These are phyloP conservation scores for Flaveria linearis DNA, from an alignment of 129 eudicot genomes.

Conservation along the genomic window DNA sequence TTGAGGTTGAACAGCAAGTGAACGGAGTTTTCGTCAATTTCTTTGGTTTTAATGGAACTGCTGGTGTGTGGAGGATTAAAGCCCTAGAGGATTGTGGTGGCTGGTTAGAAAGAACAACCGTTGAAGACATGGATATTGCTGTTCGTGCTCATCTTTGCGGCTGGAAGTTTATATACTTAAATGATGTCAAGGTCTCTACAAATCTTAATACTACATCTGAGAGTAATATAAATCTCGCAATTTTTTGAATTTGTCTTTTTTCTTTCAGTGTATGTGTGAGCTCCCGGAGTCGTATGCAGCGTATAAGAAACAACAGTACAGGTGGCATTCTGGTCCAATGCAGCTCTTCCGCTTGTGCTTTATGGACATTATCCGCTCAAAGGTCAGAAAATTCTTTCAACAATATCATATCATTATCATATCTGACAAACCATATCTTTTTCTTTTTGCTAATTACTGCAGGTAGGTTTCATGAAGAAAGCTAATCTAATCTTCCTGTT, in stretches of 20 bases:
- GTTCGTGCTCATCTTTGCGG: slow-evolving; percentile 92
- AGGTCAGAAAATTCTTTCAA: slow-evolving; percentile 41
- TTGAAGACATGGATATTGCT: slow-evolving; percentile 93
- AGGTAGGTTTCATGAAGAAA: slow-evolving; percentile 75
- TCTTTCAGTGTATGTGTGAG: slow-evolving; percentile 76
- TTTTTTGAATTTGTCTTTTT: slow-evolving; percentile 1
- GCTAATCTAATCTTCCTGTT: slow-evolving; percentile 75
- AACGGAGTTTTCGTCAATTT: slow-evolving; percentile 84
- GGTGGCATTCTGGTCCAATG: slow-evolving; percentile 94
- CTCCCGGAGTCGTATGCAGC: slow-evolving; percentile 88
- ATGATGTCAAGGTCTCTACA: slow-evolving; percentile 70
- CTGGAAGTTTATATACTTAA: slow-evolving; percentile 82
- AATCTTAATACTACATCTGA: not conserved
- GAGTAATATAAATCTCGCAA: not conserved
- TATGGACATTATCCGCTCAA: slow-evolving; percentile 57
- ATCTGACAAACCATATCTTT: not conserved
- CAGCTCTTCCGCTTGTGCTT: slow-evolving; percentile 72
- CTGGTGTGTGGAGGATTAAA: slow-evolving; percentile 95
- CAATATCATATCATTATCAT: not conserved
- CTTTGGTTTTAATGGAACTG: slow-evolving; percentile 90
- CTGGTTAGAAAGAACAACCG: slow-evolving; percentile 90
- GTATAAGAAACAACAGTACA: slow-evolving; percentile 77
- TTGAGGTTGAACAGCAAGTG: slow-evolving; percentile 95
- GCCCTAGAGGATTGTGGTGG: slow-evolving; percentile 93
- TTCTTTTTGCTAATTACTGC: slow-evolving; percentile 28